Percentiles rank a stretch among this genome's conserved stretches.
Conservation (phyloP, 106 monocot genomes). For the Dendrobium chrysotoxum region DNA sequence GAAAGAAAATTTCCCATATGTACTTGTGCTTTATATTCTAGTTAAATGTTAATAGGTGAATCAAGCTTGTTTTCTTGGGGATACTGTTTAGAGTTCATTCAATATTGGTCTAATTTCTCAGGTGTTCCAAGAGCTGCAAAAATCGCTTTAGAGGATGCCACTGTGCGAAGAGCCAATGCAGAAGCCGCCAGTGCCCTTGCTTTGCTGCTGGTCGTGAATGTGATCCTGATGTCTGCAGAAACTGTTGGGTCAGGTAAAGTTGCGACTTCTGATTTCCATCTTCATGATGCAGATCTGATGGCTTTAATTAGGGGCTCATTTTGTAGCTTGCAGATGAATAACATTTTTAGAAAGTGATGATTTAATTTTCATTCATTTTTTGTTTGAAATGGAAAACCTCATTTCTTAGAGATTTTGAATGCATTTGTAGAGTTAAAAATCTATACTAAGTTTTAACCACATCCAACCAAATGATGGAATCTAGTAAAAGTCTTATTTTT, state of each 20-base stretch:
- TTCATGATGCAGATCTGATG: not conserved
- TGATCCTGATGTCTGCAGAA: slow-evolving; percentile 99
- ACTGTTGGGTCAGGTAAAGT: slow-evolving; percentile 98
- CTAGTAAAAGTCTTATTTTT: too few species aligned
- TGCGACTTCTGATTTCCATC: not conserved
- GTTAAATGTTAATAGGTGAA: not conserved
- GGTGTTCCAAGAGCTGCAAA: slow-evolving; percentile 95
- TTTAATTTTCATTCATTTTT: too few species aligned
- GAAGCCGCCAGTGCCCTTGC: slow-evolving; percentile 96
- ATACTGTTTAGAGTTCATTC: not conserved
- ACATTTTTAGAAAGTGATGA: too few species aligned
- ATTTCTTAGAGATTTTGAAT: too few species aligned
- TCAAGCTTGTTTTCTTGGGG: not conserved
- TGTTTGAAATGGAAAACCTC: too few species aligned
- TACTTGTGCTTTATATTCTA: not conserved
- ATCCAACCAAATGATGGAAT: too few species aligned
- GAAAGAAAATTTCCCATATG: not conserved
- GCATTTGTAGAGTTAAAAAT: too few species aligned
- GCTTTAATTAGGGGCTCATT: not conserved
- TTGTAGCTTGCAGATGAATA: not conserved
- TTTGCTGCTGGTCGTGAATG: slow-evolving; percentile 97
- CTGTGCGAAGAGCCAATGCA: slow-evolving; percentile 99
- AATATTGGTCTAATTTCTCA: slow-evolving; percentile 18
- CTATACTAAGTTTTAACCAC: too few species aligned
- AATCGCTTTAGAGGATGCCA: slow-evolving; percentile 98